Evolutionary conservation across 495 filamentous ascomycete genomes (phyloP).

Genomic region (Emericellopsis terricola): DNA sequence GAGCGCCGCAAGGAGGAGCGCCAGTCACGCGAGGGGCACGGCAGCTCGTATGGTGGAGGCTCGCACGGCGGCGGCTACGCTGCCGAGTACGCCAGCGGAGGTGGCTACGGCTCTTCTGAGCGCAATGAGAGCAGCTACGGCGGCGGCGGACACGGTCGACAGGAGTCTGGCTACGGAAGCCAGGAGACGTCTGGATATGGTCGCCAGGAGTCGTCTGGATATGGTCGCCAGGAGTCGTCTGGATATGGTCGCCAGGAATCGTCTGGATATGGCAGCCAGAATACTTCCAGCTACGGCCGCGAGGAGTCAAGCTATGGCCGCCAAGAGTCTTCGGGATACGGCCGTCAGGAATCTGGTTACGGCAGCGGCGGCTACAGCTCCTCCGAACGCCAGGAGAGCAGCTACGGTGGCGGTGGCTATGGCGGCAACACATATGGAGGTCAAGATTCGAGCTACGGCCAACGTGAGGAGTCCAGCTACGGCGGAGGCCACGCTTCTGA

Average conservation of each 20-base stretch:
- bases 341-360: conserved; percentile 8
- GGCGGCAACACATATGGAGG: not conserved
- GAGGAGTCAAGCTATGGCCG: conserved; percentile 17
- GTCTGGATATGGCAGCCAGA: conserved; percentile 22
- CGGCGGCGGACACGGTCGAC: too few species aligned
- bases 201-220: conserved; percentile 21
- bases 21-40: conserved; percentile 18
- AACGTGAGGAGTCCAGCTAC: conserved; percentile 5
- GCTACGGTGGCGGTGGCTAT: conserved; percentile 1
- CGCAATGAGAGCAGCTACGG: conserved; percentile 6
- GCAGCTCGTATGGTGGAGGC: too few species aligned
- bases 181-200: conserved; percentile 25
- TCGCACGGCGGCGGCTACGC: too few species aligned
- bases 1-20: conserved; percentile 21
- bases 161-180: conserved; percentile 23
- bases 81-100: too few species aligned
- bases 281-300: conserved; percentile 21
- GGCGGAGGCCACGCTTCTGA: not conserved
- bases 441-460: conserved; percentile 7
- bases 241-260: conserved; percentile 22
- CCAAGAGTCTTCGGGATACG: conserved; percentile 1
- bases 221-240: conserved; percentile 31
- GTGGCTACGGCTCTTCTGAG: too few species aligned
- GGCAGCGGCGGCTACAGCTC: not conserved
- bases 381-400: conserved; percentile 1